These are phyloP conservation scores for Trametes hirsuta DNA, from an alignment of 1,284 basidiomycete species.

Conservation along the genomic window DNA sequence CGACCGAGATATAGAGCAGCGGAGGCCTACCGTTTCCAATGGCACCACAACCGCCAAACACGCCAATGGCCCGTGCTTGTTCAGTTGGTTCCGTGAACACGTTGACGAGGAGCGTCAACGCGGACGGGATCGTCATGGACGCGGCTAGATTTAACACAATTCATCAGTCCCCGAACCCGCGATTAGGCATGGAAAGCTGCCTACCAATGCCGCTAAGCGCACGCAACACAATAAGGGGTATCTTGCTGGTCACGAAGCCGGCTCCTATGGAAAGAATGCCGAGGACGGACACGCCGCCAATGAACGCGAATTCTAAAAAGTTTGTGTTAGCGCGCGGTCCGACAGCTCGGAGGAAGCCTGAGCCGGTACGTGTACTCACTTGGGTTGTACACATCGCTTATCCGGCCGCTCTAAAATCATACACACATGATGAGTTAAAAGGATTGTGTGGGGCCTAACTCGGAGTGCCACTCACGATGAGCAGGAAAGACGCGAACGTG, in stretches of 20 bases:
- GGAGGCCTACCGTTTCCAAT: constrained; percentile 44
- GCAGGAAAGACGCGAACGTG: constrained; percentile 37
- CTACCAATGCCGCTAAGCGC: constrained; percentile 46
- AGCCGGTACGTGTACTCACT: constrained; percentile 25
- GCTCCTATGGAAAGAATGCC: constrained; percentile 43
- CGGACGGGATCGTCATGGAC: constrained; percentile 51
- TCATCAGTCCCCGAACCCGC: background rate
- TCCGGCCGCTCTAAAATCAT: constrained; percentile 32
- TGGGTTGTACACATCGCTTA: constrained; percentile 39
- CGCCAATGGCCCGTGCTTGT: constrained; percentile 49
- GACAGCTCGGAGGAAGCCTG: background rate
- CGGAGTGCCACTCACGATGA: constrained; percentile 31
- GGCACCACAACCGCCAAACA: constrained; percentile 49
- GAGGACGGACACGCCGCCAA: constrained; percentile 38
- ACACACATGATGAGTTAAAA: background rate
- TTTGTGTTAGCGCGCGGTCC: constrained; percentile 2
- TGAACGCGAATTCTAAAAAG: constrained; percentile 33
- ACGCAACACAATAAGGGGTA: constrained; percentile 46
- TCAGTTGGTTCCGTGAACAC: constrained; percentile 47
- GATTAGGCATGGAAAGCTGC: background rate
- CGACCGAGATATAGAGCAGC: background rate
- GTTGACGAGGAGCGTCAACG: constrained; percentile 48
- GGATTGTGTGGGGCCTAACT: background rate
- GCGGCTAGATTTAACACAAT: constrained; percentile 34
- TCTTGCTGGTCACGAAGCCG: constrained; percentile 46